Evolutionary conservation across 441 rosid species (phyloP).

Genomic region (Adansonia grandidieri): DNA sequence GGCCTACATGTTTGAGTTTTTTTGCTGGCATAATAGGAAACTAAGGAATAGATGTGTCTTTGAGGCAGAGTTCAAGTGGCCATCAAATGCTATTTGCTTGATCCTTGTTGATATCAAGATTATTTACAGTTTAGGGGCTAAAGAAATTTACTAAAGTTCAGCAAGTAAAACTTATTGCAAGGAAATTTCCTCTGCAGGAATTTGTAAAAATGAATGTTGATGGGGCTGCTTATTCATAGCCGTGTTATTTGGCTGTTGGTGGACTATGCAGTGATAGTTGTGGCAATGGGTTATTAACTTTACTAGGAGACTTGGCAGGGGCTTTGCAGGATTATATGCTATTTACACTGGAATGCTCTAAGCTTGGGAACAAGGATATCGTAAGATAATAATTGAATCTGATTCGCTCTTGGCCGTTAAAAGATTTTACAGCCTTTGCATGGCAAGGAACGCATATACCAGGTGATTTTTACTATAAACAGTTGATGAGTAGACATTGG

Average conservation of each 20-base stretch:
- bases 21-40: background rate
- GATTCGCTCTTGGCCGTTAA: background rate
- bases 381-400: background rate
- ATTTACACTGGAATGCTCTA: background rate
- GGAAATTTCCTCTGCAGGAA: conserved; percentile 2
- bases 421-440: conserved; percentile 11
- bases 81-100: background rate
- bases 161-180: background rate
- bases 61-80: background rate
- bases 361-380: background rate
- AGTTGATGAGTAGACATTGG: background rate
- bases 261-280: background rate
- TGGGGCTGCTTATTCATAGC: background rate
- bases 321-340: background rate
- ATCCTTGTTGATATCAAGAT: background rate
- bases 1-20: background rate
- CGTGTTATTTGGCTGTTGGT: background rate
- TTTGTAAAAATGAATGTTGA: background rate
- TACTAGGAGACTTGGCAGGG: background rate
- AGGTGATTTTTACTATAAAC: background rate
- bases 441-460: background rate
- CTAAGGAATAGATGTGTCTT: background rate
- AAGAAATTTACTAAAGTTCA: background rate
- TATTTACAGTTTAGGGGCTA: conserved; percentile 1
- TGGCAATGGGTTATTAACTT: conserved; percentile 3